Evolutionary conservation across 257 asterid genomes (phyloP).

Genomic region (Fraxinus cuspidata): DNA sequence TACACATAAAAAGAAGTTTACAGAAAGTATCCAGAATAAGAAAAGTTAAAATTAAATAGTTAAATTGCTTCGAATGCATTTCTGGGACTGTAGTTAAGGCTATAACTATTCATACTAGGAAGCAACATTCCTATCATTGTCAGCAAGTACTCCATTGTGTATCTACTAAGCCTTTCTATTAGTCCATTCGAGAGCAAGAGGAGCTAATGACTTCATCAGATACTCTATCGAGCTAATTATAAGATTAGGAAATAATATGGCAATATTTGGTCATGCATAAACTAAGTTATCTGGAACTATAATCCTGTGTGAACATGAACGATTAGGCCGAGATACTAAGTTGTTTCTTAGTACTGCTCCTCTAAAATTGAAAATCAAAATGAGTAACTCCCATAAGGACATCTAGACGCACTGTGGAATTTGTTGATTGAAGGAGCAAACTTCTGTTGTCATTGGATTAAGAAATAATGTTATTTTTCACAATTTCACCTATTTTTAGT

Average conservation of each 20-base stretch:
- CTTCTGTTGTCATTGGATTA: not conserved
- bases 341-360: not conserved
- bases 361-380: not conserved
- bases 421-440: constrained; percentile 2
- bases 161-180: not conserved
- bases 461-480: not conserved
- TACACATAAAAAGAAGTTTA: not conserved
- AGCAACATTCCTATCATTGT: not conserved
- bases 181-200: not conserved
- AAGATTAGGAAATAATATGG: not conserved
- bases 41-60: not conserved
- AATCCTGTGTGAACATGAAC: not conserved
- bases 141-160: not conserved
- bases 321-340: not conserved
- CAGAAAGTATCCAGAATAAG: not conserved
- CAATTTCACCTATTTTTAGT: not conserved
- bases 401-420: not conserved
- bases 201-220: not conserved
- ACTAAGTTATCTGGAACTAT: not conserved
- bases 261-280: not conserved
- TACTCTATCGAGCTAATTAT: not conserved
- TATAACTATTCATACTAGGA: not conserved
- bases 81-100: constrained; percentile 7
- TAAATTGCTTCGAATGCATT: constrained; percentile 3
- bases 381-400: not conserved